A percentile compares a stretch with the other conserved stretches of the same genome.
Conservation (phyloP, 257 asterid genomes). For the Buddleja alternifolia region DNA sequence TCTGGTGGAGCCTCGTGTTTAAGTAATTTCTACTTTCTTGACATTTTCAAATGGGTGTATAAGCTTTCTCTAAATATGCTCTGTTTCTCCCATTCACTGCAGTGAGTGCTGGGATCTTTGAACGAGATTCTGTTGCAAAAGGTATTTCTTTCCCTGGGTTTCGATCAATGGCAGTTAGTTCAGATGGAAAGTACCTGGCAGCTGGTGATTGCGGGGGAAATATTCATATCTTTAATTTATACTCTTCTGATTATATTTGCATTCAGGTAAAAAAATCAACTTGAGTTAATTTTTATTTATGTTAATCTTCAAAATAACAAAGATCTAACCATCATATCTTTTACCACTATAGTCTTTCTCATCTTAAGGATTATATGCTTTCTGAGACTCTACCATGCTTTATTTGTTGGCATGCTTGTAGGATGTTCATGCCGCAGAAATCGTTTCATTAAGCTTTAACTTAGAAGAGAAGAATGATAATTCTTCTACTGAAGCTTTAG, state of each 20-base stretch:
- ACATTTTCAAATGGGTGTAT: conserved; percentile 8
- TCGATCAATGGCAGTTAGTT: conserved; percentile 69
- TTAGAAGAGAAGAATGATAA: conserved; percentile 31
- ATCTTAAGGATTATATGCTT: background rate
- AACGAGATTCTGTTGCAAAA: conserved; percentile 61
- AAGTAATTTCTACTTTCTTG: conserved; percentile 42
- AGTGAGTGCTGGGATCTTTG: conserved; percentile 70
- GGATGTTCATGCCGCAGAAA: conserved; percentile 72
- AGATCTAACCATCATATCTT: conserved; percentile 9
- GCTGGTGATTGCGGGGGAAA: conserved; percentile 78
- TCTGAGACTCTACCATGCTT: conserved; percentile 16
- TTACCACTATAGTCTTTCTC: background rate
- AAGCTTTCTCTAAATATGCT: conserved; percentile 22
- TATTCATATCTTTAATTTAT: conserved; percentile 60
- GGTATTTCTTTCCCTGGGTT: conserved; percentile 51
- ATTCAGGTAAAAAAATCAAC: conserved; percentile 47
- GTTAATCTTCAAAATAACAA: conserved; percentile 27
- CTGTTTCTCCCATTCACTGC: conserved; percentile 32
- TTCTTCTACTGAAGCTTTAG: conserved; percentile 35
- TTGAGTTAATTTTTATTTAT: conserved; percentile 10
- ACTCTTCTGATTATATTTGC: conserved; percentile 48
- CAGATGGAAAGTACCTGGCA: conserved; percentile 72
- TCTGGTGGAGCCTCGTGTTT: conserved; percentile 41
- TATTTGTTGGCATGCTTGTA: conserved; percentile 34
- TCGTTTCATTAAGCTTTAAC: conserved; percentile 63